phyloP scores from a whole-genome alignment of 148 eudicot genomes.

The Fagopyrum esculentum region DNA sequence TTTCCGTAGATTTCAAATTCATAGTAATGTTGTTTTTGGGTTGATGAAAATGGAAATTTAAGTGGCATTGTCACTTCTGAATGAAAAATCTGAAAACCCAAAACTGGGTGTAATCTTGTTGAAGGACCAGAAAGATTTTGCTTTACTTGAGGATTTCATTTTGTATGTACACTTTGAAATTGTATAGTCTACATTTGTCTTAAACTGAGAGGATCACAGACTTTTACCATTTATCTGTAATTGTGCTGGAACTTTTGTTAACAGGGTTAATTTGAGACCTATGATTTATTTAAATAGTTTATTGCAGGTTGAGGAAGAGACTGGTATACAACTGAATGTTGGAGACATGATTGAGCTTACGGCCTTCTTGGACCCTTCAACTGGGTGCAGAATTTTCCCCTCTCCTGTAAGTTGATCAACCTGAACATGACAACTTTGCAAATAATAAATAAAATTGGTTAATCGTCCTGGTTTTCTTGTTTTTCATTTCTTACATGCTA shows the following conservation, averaged over 20 bases:
- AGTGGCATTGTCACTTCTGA: background rate
- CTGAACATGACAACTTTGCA: background rate
- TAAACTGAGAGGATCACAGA: background rate
- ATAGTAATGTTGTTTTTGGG: background rate
- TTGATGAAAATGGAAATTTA: background rate
- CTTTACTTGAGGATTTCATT: background rate
- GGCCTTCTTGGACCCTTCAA: slow-evolving; percentile 75
- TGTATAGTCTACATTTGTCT: background rate
- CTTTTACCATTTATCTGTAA: background rate
- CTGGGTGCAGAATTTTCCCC: slow-evolving; percentile 74
- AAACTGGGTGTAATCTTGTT: background rate
- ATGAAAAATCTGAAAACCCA: background rate
- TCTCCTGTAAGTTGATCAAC: slow-evolving; percentile 56
- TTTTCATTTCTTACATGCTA: background rate
- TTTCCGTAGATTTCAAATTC: too few relatives aligned
- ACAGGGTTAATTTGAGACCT: background rate
- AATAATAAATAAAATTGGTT: background rate
- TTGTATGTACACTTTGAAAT: background rate
- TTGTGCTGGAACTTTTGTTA: background rate
- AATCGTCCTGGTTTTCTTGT: background rate
- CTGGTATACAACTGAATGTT: slow-evolving; percentile 62
- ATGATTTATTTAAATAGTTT: background rate
- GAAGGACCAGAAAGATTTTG: background rate
- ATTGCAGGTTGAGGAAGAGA: slow-evolving; percentile 89
- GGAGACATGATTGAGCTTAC: slow-evolving; percentile 84